Percentiles rank a stretch among this genome's conserved stretches.
These are phyloP conservation scores for Endotrypanum monterogeii DNA, from an alignment of 208 protist genomes.

Conservation along the genomic window DNA sequence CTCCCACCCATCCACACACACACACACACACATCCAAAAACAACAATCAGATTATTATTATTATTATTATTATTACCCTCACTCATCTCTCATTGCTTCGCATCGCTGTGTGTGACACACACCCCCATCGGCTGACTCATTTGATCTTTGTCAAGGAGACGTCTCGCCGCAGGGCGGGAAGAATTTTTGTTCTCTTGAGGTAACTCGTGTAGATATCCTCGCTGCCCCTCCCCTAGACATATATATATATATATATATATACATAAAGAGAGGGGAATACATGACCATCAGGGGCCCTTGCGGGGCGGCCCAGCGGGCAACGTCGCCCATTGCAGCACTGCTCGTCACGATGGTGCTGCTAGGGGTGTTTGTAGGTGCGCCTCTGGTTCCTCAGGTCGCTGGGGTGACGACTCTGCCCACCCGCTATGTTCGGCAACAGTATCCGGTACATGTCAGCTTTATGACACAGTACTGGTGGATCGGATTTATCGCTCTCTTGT, in stretches of 20 bases:
- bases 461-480: conserved; percentile 46
- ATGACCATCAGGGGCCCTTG: neutral
- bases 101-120: too few species aligned
- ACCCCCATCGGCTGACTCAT: too few species aligned
- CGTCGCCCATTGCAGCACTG: neutral
- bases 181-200: too few species aligned
- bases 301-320: neutral
- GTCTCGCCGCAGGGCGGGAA: too few species aligned
- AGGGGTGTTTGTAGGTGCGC: neutral
- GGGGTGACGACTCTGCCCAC: conserved; percentile 15
- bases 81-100: too few species aligned
- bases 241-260: neutral
- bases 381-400: neutral
- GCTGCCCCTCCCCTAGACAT: neutral
- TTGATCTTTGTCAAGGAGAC: too few species aligned
- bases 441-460: conserved; percentile 31
- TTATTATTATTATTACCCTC: too few species aligned
- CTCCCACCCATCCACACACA: too few species aligned
- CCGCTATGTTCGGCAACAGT: conserved; percentile 31
- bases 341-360: neutral
- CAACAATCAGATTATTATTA: too few species aligned
- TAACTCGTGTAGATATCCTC: too few species aligned
- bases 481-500: conserved; percentile 45
- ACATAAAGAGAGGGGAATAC: neutral
- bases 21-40: too few species aligned